phyloP scores from a whole-genome alignment of 805 yeast species.

The Candida corydali region DNA sequence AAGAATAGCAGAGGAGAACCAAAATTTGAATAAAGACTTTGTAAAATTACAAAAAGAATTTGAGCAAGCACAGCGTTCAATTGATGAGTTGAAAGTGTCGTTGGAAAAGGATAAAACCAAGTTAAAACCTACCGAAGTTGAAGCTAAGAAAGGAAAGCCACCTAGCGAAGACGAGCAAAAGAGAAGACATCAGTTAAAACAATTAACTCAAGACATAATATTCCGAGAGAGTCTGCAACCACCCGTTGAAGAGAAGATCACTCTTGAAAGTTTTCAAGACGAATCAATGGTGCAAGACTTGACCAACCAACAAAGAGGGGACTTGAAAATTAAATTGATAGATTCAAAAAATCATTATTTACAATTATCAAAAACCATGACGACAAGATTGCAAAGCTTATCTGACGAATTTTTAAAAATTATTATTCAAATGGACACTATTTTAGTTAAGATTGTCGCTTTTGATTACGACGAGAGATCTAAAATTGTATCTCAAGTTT shows the following conservation, averaged over 20 bases:
- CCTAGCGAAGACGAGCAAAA: conserved; percentile 10
- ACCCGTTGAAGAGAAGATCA: conserved; percentile 1
- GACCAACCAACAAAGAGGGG: conserved; percentile 9
- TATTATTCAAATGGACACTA: conserved; percentile 23
- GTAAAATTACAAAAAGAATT: no score
- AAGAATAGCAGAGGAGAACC: not conserved
- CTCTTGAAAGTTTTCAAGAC: not conserved
- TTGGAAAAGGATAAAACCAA: no score
- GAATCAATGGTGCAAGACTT: conserved; percentile 1
- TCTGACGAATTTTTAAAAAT: conserved; percentile 19
- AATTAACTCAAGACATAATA: conserved; percentile 17
- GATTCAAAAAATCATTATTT: conserved; percentile 17
- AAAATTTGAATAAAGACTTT: conserved; percentile 1
- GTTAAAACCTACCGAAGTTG: conserved; percentile 10
- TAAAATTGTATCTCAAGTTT: conserved; percentile 19
- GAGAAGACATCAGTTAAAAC: conserved; percentile 16
- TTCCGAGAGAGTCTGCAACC: conserved; percentile 11
- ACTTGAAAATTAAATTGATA: conserved; percentile 7
- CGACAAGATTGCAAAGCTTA: conserved; percentile 8
- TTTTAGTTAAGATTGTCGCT: conserved; percentile 23
- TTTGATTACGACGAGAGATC: conserved; percentile 30
- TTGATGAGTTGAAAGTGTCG: conserved; percentile 9
- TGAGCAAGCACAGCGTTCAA: not conserved
- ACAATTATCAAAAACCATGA: conserved; percentile 17
- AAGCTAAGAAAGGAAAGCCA: conserved; percentile 6